phyloP scores from a whole-genome alignment of 1,284 basidiomycete genomes.

The Fomitopsis schrenkii region DNA sequence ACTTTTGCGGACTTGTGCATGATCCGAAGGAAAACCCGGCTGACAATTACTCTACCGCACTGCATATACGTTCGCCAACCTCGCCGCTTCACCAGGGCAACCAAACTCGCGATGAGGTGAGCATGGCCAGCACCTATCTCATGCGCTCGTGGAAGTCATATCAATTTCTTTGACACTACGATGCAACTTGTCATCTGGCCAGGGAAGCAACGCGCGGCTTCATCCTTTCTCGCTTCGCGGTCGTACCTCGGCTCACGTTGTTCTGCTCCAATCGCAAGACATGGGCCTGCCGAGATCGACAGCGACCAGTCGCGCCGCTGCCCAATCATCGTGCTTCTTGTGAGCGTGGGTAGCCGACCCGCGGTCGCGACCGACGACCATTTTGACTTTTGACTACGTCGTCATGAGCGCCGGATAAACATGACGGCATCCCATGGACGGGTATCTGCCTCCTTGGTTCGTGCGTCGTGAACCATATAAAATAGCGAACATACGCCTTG shows the following conservation, averaged over 20 bases:
- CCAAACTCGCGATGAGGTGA: background rate
- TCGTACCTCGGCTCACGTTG: background rate
- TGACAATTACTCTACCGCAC: too few relatives aligned
- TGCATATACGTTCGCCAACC: too few relatives aligned
- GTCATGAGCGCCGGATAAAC: background rate
- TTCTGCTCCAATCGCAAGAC: background rate
- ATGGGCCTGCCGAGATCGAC: background rate
- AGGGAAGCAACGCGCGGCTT: background rate
- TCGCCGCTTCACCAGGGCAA: background rate
- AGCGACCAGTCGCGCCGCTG: background rate
- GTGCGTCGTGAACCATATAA: background rate
- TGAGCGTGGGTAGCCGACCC: background rate
- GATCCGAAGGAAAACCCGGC: too few relatives aligned
- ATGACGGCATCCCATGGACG: background rate
- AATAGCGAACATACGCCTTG: background rate
- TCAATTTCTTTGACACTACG: background rate
- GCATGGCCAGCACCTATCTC: background rate
- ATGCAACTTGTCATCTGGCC: background rate
- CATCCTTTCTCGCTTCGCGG: background rate
- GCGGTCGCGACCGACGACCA: background rate
- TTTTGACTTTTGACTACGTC: slow-evolving; percentile 2
- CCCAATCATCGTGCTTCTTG: background rate
- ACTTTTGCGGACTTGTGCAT: too few relatives aligned
- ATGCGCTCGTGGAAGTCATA: background rate
- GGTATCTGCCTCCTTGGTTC: background rate